Evolutionary conservation across 2,329 filamentous ascomycete species (phyloP).

Genomic region (Monosporascus sp.): DNA sequence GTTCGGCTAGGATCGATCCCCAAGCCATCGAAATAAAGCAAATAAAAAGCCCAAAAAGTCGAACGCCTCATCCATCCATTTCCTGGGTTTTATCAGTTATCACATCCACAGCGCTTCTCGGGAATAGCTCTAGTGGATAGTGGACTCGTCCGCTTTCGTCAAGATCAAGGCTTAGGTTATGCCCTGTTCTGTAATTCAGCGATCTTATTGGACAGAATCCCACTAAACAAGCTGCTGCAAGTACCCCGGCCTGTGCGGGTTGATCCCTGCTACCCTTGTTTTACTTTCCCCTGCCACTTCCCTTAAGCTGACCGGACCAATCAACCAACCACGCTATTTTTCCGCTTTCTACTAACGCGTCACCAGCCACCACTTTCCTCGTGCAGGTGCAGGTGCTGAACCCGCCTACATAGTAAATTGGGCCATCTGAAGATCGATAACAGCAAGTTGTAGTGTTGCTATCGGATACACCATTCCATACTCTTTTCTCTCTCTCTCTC

Average conservation of each 20-base stretch:
- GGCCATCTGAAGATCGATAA: background rate
- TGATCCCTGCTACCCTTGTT: background rate
- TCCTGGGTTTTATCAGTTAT: background rate
- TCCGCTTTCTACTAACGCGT: background rate
- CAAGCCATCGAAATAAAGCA: background rate
- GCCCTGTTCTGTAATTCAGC: background rate
- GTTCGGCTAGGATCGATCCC: background rate
- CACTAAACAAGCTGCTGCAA: background rate
- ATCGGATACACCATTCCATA: background rate
- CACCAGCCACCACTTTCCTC: background rate
- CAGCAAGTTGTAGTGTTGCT: background rate
- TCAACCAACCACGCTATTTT: conserved; percentile 1
- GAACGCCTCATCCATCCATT: background rate
- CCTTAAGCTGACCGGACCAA: background rate
- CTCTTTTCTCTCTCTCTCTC: background rate
- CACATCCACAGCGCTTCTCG: background rate
- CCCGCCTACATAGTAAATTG: background rate
- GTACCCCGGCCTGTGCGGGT: background rate
- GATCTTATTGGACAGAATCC: background rate
- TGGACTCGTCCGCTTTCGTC: background rate
- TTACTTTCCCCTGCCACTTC: background rate
- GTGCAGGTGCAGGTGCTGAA: background rate
- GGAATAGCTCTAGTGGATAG: background rate
- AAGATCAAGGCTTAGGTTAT: background rate
- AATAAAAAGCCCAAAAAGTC: too few species aligned